phyloP scores from a whole-genome alignment of 768 basidiomycete genomes.

The Hydnomerulius pinastri region DNA sequence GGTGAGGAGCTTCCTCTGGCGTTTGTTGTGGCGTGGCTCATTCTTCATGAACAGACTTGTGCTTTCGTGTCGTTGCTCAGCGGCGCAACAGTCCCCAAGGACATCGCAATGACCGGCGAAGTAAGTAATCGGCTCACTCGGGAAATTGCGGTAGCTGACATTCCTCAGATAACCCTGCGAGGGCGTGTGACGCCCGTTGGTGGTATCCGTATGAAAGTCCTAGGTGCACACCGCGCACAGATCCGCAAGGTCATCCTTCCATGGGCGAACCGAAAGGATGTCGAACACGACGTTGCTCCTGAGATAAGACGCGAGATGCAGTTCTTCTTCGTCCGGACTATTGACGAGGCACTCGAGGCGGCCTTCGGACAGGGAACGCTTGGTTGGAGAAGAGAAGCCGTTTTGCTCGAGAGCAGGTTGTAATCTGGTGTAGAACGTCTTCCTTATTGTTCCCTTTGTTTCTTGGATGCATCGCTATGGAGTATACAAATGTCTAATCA shows the following conservation, averaged over 20 bases:
- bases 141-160: neutral
- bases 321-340: slow-evolving; percentile 78
- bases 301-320: slow-evolving; percentile 76
- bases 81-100: slow-evolving; percentile 68
- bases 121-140: slow-evolving; percentile 33
- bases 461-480: neutral
- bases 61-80: slow-evolving; percentile 87
- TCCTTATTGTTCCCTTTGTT: neutral
- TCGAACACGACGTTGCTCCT: slow-evolving; percentile 78
- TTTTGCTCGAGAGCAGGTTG: slow-evolving; percentile 56
- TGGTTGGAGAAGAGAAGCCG: slow-evolving; percentile 58
- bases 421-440: slow-evolving; percentile 21
- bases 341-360: slow-evolving; percentile 79
- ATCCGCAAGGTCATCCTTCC: slow-evolving; percentile 85
- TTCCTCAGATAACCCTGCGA: slow-evolving; percentile 69
- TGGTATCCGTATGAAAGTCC: slow-evolving; percentile 89
- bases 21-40: slow-evolving; percentile 1
- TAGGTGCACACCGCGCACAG: slow-evolving; percentile 87
- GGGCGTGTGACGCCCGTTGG: slow-evolving; percentile 84
- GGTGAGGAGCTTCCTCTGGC: slow-evolving; percentile 41
- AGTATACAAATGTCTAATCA: neutral
- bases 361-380: slow-evolving; percentile 76
- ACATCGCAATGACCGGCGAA: slow-evolving; percentile 91
- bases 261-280: slow-evolving; percentile 82
- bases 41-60: slow-evolving; percentile 51